Evolutionary conservation across 2,329 filamentous ascomycete genomes (phyloP).

Genomic region (Phyllosticta citribraziliensis): DNA sequence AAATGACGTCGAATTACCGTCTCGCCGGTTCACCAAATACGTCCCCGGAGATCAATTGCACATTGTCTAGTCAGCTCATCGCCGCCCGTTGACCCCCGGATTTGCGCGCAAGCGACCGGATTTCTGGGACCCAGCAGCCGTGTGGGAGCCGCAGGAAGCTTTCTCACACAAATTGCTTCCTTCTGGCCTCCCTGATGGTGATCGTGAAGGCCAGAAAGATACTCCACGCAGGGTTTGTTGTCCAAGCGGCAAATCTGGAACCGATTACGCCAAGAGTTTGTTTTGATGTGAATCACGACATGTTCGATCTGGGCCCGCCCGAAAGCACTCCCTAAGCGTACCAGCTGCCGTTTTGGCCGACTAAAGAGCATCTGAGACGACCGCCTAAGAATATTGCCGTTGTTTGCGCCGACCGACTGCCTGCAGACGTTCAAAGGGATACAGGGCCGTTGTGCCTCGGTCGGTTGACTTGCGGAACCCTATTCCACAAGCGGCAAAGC

Average conservation of each 20-base stretch:
- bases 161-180: neutral
- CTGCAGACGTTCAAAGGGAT: neutral
- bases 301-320: neutral
- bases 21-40: neutral
- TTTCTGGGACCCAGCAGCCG: neutral
- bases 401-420: neutral
- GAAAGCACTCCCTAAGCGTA: neutral
- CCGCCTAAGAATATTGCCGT: neutral
- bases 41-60: neutral
- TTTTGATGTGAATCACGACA: neutral
- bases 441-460: neutral
- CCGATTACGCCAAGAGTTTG: neutral
- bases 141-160: neutral
- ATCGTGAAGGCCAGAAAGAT: neutral
- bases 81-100: neutral
- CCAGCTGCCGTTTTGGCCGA: neutral
- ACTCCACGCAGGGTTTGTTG: neutral
- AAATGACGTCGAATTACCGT: neutral
- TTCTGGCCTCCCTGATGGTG: neutral
- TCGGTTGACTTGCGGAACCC: neutral
- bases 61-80: neutral
- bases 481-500: neutral
- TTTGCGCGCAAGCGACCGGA: neutral
- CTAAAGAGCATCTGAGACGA: neutral
- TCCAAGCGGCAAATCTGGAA: neutral